These are phyloP conservation scores for Populus tomentosa DNA, from an alignment of 441 rosid species.

Conservation along the genomic window DNA sequence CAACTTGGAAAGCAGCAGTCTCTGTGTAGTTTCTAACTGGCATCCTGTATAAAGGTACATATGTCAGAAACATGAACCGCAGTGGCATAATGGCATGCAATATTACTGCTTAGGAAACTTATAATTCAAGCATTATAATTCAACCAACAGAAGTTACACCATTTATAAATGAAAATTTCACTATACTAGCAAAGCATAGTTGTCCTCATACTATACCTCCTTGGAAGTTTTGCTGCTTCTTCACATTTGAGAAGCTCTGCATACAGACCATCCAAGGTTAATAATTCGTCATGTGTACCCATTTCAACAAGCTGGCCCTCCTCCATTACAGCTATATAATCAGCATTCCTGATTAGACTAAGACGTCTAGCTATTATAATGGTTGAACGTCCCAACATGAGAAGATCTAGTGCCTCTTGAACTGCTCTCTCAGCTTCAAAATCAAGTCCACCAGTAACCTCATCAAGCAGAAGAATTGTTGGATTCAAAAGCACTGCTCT, in stretches of 20 bases:
- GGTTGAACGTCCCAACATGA: slow-evolving; percentile 97
- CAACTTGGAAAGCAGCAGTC: slow-evolving; percentile 62
- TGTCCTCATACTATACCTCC: slow-evolving; percentile 55
- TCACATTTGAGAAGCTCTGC: slow-evolving; percentile 97
- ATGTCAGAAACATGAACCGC: slow-evolving; percentile 13
- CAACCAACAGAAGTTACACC: background rate
- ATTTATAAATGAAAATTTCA: background rate
- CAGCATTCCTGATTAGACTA: slow-evolving; percentile 93
- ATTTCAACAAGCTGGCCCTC: slow-evolving; percentile 99
- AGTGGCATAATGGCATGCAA: background rate
- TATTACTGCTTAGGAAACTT: background rate
- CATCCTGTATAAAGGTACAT: slow-evolving; percentile 55
- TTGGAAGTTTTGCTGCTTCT: slow-evolving; percentile 97
- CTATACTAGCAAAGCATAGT: background rate
- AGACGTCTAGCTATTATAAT: slow-evolving; percentile 94
- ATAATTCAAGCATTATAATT: background rate
- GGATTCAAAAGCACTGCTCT: slow-evolving; percentile 97
- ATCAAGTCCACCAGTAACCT: slow-evolving; percentile 97
- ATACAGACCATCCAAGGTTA: slow-evolving; percentile 74
- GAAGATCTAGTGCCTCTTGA: slow-evolving; percentile 89
- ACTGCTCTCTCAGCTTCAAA: slow-evolving; percentile 95
- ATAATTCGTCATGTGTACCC: slow-evolving; percentile 96
- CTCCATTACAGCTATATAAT: slow-evolving; percentile 99
- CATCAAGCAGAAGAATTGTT: slow-evolving; percentile 90
- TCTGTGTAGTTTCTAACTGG: slow-evolving; percentile 74